A percentile compares a stretch with the other conserved stretches of the same genome.
Conservation (phyloP, 768 basidiomycete genomes). For the Boletus subcaerulescens region DNA sequence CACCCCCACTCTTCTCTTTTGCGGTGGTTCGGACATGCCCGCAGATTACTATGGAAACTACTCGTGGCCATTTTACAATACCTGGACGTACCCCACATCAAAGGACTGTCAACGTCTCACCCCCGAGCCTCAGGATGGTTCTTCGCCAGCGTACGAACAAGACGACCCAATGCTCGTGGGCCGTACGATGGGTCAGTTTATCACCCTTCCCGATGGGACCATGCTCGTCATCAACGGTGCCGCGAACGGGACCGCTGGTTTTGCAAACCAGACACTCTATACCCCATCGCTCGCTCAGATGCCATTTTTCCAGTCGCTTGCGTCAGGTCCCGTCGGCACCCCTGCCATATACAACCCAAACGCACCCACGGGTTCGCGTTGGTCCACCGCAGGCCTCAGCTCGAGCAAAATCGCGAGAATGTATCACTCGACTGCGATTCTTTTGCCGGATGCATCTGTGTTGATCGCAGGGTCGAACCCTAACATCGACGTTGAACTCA, state of each 20-base stretch:
- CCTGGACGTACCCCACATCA: conserved; percentile 69
- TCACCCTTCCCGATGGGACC: conserved; percentile 75
- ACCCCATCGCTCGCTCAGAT: conserved; percentile 45
- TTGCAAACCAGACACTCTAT: conserved; percentile 53
- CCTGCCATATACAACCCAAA: conserved; percentile 86
- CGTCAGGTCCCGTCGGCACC: conserved; percentile 71
- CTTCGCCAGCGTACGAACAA: conserved; percentile 54
- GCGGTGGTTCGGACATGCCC: conserved; percentile 82
- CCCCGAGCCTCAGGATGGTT: conserved; percentile 76
- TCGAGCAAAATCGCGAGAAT: conserved; percentile 70
- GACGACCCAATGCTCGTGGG: conserved; percentile 75
- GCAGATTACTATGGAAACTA: conserved; percentile 76
- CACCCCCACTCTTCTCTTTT: conserved; percentile 82
- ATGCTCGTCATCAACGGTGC: conserved; percentile 84
- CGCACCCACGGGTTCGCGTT: conserved; percentile 65
- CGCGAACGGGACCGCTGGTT: conserved; percentile 85
- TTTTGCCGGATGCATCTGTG: conserved; percentile 84
- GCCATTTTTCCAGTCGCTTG: conserved; percentile 72
- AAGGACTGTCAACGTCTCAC: conserved; percentile 79
- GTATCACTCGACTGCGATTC: conserved; percentile 91
- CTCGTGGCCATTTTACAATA: conserved; percentile 66
- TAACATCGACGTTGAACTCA: conserved; percentile 73
- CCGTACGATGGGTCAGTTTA: conserved; percentile 91
- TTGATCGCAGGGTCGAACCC: conserved; percentile 93
- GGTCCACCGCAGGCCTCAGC: conserved; percentile 64